Percentiles rank a stretch among this genome's conserved stretches.
Evolutionary conservation across 2,329 filamentous ascomycete genomes (phyloP).

Genomic region (Arthroderma sp.): DNA sequence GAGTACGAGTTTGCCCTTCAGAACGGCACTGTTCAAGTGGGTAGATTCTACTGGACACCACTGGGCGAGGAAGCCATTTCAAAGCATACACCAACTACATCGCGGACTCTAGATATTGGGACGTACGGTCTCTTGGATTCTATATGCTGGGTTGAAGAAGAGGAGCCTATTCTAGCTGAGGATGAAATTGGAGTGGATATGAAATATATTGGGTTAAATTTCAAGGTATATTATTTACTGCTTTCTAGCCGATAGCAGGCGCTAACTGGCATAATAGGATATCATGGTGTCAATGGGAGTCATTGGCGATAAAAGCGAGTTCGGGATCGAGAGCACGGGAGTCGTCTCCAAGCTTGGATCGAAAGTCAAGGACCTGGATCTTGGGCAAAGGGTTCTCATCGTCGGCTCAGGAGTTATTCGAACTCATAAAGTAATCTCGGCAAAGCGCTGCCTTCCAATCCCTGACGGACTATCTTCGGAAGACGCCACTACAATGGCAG

Average conservation of each 20-base stretch:
- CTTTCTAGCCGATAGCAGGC: not conserved
- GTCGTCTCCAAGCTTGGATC: not conserved
- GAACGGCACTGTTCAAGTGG: not conserved
- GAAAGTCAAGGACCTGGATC: not conserved
- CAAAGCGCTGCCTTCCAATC: constrained; percentile 7
- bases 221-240: not conserved
- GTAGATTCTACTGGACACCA: not conserved
- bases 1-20: constrained; percentile 6
- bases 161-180: not conserved
- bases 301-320: not conserved
- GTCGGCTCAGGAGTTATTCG: not conserved
- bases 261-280: not conserved
- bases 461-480: constrained; percentile 20
- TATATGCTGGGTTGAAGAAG: not conserved
- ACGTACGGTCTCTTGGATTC: not conserved
- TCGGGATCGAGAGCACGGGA: not conserved
- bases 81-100: not conserved
- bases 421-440: not conserved
- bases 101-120: not conserved
- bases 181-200: not conserved
- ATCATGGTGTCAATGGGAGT: not conserved
- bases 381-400: not conserved
- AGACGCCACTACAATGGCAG: constrained; percentile 20
- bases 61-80: constrained; percentile 6
- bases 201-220: not conserved